These are phyloP conservation scores for Meyerozyma athensensis DNA, from an alignment of 1,139 yeast genomes.

Conservation along the genomic window DNA sequence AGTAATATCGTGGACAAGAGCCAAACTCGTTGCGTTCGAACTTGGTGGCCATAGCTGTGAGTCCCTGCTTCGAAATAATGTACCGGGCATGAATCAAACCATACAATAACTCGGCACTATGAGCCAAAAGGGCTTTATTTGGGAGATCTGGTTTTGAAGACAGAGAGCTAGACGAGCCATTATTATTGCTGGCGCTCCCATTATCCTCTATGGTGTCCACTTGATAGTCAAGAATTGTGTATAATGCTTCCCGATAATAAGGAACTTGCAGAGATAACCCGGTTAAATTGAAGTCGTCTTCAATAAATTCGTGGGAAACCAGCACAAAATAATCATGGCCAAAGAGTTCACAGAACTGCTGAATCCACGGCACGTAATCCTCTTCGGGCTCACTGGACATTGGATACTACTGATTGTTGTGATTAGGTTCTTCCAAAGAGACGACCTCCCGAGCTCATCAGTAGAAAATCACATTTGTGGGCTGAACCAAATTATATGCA, in stretches of 20 bases:
- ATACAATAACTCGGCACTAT: conserved; percentile 85
- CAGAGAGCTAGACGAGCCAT: conserved; percentile 4
- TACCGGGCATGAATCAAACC: conserved; percentile 93
- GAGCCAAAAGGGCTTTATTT: conserved; percentile 73
- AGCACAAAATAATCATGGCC: conserved; percentile 95
- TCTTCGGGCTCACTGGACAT: conserved; percentile 50
- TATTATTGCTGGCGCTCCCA: conserved; percentile 9
- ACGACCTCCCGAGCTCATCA: not conserved
- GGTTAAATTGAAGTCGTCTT: conserved; percentile 92
- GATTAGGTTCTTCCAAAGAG: too few species aligned
- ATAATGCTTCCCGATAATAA: conserved; percentile 86
- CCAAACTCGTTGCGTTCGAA: conserved; percentile 90
- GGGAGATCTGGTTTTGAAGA: conserved; percentile 44
- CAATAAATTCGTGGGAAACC: conserved; percentile 88
- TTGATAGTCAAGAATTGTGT: conserved; percentile 73
- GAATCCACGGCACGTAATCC: conserved; percentile 82
- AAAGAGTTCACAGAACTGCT: conserved; percentile 78
- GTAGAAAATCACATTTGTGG: not conserved
- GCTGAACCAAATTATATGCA: too few species aligned
- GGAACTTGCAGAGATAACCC: conserved; percentile 86
- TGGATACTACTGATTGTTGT: not conserved
- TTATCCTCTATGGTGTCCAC: conserved; percentile 67
- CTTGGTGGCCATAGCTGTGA: conserved; percentile 93
- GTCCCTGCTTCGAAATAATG: conserved; percentile 83
- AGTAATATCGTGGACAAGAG: conserved; percentile 81